Evolutionary conservation across 1,284 basidiomycete genomes (phyloP).

Genomic region (Gomphus sp.): DNA sequence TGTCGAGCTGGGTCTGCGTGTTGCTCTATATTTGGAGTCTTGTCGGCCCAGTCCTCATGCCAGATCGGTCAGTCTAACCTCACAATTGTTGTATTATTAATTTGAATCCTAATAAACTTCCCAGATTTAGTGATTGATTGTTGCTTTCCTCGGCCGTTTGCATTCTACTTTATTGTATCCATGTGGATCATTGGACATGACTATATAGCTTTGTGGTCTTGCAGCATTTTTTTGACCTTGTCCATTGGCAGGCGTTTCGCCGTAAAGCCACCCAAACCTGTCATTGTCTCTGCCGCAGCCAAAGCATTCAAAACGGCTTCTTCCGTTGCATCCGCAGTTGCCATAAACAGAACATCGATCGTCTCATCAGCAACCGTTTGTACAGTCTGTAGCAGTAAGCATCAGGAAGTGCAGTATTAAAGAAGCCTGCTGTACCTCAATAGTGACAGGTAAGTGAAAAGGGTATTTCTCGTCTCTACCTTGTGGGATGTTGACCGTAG

Average conservation of each 20-base stretch:
- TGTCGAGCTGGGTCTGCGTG: conserved; percentile 94
- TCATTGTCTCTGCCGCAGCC: conserved; percentile 11
- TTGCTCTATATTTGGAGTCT: conserved; percentile 86
- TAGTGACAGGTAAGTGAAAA: not conserved
- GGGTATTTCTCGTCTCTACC: not conserved
- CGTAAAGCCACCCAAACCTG: conserved; percentile 3
- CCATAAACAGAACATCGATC: conserved; percentile 15
- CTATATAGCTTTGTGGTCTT: conserved; percentile 1
- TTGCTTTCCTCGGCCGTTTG: not conserved
- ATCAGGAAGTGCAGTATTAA: conserved; percentile 3
- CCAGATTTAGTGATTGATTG: conserved; percentile 1
- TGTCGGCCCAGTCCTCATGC: conserved; percentile 82
- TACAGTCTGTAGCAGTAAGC: conserved; percentile 5
- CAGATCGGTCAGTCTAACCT: conserved; percentile 52
- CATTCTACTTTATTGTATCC: not conserved
- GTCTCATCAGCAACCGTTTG: conserved; percentile 13
- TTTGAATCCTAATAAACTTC: not conserved
- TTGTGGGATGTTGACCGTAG: not conserved
- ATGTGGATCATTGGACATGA: not conserved
- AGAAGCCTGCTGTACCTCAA: not conserved
- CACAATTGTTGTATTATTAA: not conserved
- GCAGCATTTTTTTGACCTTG: conserved; percentile 8
- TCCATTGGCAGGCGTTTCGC: conserved; percentile 8
- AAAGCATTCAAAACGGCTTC: conserved; percentile 14
- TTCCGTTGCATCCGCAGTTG: conserved; percentile 14